Percentiles rank a stretch among this genome's conserved stretches.
Conservation (phyloP, 805 yeast genomes). For the Torulaspora gathmanii region DNA sequence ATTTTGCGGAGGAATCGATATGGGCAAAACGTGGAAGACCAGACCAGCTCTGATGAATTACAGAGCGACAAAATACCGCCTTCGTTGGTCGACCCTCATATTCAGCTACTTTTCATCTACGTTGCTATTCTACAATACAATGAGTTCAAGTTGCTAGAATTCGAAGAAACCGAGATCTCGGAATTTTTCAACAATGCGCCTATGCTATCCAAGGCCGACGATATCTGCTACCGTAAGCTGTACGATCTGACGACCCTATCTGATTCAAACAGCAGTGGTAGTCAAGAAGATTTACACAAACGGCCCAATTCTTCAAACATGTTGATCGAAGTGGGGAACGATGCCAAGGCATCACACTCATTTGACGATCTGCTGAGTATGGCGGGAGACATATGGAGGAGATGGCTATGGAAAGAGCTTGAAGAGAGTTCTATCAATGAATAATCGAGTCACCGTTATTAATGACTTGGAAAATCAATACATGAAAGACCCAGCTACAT, state of each 20-base stretch:
- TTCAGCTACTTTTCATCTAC: conserved; percentile 69
- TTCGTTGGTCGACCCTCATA: conserved; percentile 64
- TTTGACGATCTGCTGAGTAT: conserved; percentile 69
- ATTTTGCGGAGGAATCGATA: conserved; percentile 27
- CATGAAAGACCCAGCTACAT: background rate
- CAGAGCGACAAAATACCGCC: conserved; percentile 21
- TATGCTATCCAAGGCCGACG: conserved; percentile 33
- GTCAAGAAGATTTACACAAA: conserved; percentile 15
- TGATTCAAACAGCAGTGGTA: conserved; percentile 4
- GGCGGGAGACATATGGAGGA: conserved; percentile 86
- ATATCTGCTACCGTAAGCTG: conserved; percentile 29
- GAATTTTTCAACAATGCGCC: conserved; percentile 60
- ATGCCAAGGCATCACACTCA: conserved; percentile 48
- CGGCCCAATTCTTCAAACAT: conserved; percentile 21
- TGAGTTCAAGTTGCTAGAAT: conserved; percentile 72
- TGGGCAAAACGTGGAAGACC: conserved; percentile 13
- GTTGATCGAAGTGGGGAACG: conserved; percentile 36
- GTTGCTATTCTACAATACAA: conserved; percentile 76
- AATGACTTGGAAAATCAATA: background rate
- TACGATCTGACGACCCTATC: conserved; percentile 12
- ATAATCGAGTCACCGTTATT: background rate
- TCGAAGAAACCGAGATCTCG: conserved; percentile 84
- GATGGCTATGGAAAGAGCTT: conserved; percentile 65
- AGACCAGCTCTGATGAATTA: conserved; percentile 1
- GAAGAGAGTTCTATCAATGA: conserved; percentile 38